Evolutionary conservation across 805 yeast genomes (phyloP), one percentile per base, ranked within the genome.

Genomic region (Hanseniaspora osmophila): DNA sequence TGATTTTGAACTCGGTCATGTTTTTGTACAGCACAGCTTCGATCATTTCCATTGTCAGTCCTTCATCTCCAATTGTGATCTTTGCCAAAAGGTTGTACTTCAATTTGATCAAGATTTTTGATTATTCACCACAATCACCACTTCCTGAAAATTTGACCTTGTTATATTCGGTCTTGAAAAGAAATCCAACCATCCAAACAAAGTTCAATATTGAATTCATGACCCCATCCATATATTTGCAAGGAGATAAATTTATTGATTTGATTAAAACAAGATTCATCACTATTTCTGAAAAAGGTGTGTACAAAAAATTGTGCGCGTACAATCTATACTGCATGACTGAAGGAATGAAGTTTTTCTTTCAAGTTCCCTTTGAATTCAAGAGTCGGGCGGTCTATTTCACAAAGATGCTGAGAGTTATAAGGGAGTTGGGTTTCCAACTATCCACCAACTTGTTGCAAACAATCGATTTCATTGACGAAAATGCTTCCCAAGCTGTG

Each of bases 341-440:
- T 2, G 69, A 68, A 37, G 65, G 67, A 22, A 55, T 67, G 41
- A 61, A 60, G 50, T 50, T 60, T 4, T 63, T 61, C 35, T 60
- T 64, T 37, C 50, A 57, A 18, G 52, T 58, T 35, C 64, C 64
- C 2, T 51, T 57, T 15, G 51, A 60, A 33, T 52, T 22, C 27
- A 22, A 22, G 7, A 22, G 27, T 22, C 27, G 27, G 27, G 27
- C 27, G 27, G 27, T 22, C n/a, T 48, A 60, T 18, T 55, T 67
- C 6, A 33, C 46, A 5, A 50, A 51, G 35, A 54, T 64, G 6
- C 54, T 65, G 1, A 59, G 58, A 7, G 54, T 62, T 33, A 53
- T 68, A 37, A 64, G 63, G 51, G 49, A 51, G 7, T 45, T 60
- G n/a, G 54, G 58, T 18, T 51, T 48, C 15, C 52, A 52, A 6